These are phyloP conservation scores for Citrus sinensis DNA, from an alignment of 345 rosid genomes.

Conservation along the genomic window DNA sequence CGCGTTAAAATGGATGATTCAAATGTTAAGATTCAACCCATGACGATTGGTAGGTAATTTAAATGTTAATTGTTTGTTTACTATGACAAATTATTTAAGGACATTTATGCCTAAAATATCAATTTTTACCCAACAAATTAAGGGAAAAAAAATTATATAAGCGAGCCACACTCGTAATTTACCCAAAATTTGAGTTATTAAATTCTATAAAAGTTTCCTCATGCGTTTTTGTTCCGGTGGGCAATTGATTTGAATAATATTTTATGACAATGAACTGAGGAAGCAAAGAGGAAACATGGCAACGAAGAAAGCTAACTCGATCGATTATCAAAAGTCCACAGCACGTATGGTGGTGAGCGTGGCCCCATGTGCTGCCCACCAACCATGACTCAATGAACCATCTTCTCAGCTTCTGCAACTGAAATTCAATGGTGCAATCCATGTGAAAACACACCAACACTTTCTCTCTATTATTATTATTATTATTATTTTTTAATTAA, in stretches of 20 bases:
- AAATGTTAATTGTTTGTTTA: too few species aligned
- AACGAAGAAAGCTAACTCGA: not conserved
- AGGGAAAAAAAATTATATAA: too few species aligned
- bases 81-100: not conserved
- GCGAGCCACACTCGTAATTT: too few species aligned
- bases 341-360: not conserved
- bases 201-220: too few species aligned
- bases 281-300: slow-evolving; percentile 4
- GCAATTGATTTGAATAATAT: too few species aligned
- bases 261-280: not conserved
- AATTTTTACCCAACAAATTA: too few species aligned
- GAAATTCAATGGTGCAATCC: slow-evolving; percentile 23
- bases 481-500: not conserved
- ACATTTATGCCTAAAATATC: too few species aligned
- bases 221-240: too few species aligned
- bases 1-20: too few species aligned
- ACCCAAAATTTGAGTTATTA: too few species aligned
- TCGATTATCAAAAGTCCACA: not conserved
- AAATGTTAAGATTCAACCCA: not conserved
- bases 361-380: slow-evolving; percentile 42
- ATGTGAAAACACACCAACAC: slow-evolving; percentile 3
- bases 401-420: not conserved
- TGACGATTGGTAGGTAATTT: not conserved
- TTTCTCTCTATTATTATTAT: not conserved
- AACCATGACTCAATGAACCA: slow-evolving; percentile 15